These are phyloP conservation scores for Solanum bulbocastanum DNA, from an alignment of 257 asterid genomes.

Conservation along the genomic window DNA sequence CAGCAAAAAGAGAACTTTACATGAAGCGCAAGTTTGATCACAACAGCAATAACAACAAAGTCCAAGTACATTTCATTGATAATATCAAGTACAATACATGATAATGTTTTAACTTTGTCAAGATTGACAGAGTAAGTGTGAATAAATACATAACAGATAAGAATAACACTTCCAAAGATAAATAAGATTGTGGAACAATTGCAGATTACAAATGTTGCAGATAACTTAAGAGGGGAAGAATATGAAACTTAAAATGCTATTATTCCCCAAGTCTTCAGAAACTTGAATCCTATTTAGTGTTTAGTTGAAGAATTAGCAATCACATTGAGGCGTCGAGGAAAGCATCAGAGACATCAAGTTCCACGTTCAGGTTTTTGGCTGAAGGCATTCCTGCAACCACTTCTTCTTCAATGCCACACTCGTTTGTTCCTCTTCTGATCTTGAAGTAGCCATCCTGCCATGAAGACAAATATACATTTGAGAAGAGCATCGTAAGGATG, in stretches of 20 bases:
- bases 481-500: neutral
- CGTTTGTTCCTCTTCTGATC: conserved; percentile 83
- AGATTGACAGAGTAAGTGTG: neutral
- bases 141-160: neutral
- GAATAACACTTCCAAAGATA: neutral
- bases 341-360: conserved; percentile 13
- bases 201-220: neutral
- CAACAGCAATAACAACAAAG: neutral
- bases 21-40: neutral
- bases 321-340: conserved; percentile 37
- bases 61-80: neutral
- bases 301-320: neutral
- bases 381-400: conserved; percentile 84
- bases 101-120: neutral
- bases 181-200: neutral
- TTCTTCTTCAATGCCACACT: conserved; percentile 84
- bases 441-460: conserved; percentile 88
- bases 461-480: neutral
- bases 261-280: neutral
- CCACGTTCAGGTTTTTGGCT: conserved; percentile 32
- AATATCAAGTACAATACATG: neutral
- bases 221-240: neutral
- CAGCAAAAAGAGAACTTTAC: neutral
- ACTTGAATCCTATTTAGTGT: neutral
- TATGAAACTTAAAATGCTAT: neutral